Conservation (phyloP, 805 yeast genomes). For the Schizosaccharomyces lindneri region DNA sequence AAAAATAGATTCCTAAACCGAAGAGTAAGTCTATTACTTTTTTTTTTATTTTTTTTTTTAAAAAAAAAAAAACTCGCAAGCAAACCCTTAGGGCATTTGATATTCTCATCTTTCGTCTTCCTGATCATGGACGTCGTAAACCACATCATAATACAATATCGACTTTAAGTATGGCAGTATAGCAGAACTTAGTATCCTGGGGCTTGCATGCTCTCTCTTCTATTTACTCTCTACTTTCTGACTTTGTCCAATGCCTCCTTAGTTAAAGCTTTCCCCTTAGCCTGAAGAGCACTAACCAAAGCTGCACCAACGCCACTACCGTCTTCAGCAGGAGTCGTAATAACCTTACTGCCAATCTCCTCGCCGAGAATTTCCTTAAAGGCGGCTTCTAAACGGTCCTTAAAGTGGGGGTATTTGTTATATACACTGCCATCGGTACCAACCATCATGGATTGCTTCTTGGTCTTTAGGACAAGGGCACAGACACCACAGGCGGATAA, state of each 20-base stretch:
- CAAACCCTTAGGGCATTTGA: too few relatives aligned
- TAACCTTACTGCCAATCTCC: slow-evolving; percentile 40
- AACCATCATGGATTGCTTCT: slow-evolving; percentile 41
- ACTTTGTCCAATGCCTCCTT: not conserved
- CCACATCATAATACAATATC: too few relatives aligned
- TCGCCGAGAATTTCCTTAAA: slow-evolving; percentile 75
- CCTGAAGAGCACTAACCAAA: not conserved
- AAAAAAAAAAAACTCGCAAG: too few relatives aligned
- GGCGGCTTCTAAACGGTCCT: slow-evolving; percentile 68
- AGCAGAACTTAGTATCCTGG: too few relatives aligned
- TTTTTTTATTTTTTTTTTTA: too few relatives aligned
- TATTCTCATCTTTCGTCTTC: too few relatives aligned
- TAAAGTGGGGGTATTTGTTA: slow-evolving; percentile 81
- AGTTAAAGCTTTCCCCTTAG: not conserved
- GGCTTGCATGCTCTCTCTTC: not conserved
- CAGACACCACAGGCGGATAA: slow-evolving; percentile 87
- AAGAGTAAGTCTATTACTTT: too few relatives aligned
- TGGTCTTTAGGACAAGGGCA: slow-evolving; percentile 73
- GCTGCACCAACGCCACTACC: slow-evolving; percentile 42
- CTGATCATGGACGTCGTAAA: too few relatives aligned
- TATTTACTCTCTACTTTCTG: not conserved
- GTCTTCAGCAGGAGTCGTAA: slow-evolving; percentile 81
- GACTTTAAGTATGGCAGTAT: too few relatives aligned
- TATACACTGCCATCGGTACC: slow-evolving; percentile 95
- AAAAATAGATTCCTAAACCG: too few relatives aligned